phyloP scores from a whole-genome alignment of 768 basidiomycete species.

The Boletus barrowsii region DNA sequence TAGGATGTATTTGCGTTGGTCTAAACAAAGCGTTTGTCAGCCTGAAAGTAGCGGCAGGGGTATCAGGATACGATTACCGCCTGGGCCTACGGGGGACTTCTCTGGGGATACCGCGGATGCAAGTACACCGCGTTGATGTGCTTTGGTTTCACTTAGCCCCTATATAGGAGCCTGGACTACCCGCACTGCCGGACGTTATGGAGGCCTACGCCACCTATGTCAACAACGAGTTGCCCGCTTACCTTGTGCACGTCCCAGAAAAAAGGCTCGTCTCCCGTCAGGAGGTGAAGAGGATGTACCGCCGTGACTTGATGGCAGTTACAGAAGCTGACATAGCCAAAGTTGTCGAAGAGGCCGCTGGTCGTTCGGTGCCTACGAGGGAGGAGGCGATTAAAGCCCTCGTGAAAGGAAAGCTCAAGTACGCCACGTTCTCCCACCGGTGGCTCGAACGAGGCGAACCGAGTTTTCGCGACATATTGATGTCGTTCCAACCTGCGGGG shows the following conservation, averaged over 20 bases:
- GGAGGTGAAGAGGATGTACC: slow-evolving; percentile 31
- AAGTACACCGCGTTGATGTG: neutral
- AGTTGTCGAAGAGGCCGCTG: slow-evolving; percentile 14
- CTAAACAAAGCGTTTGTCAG: slow-evolving; percentile 3
- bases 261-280: slow-evolving; percentile 29
- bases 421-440: slow-evolving; percentile 29
- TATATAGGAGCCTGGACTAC: slow-evolving; percentile 13
- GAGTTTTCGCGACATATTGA: slow-evolving; percentile 27
- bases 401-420: slow-evolving; percentile 23
- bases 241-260: slow-evolving; percentile 27
- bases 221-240: slow-evolving; percentile 31
- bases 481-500: slow-evolving; percentile 28
- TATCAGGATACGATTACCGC: slow-evolving; percentile 21
- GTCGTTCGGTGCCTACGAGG: slow-evolving; percentile 25
- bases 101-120: slow-evolving; percentile 3
- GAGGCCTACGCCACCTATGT: slow-evolving; percentile 16
- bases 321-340: slow-evolving; percentile 25
- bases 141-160: neutral
- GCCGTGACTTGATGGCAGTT: slow-evolving; percentile 21
- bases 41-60: slow-evolving; percentile 25
- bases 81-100: slow-evolving; percentile 7
- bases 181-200: slow-evolving; percentile 25
- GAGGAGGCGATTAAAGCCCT: slow-evolving; percentile 26
- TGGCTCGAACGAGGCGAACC: slow-evolving; percentile 32
- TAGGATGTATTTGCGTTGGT: neutral